phyloP scores from a whole-genome alignment of 176 grass and related monocot species.

The Chloris gayana region DNA sequence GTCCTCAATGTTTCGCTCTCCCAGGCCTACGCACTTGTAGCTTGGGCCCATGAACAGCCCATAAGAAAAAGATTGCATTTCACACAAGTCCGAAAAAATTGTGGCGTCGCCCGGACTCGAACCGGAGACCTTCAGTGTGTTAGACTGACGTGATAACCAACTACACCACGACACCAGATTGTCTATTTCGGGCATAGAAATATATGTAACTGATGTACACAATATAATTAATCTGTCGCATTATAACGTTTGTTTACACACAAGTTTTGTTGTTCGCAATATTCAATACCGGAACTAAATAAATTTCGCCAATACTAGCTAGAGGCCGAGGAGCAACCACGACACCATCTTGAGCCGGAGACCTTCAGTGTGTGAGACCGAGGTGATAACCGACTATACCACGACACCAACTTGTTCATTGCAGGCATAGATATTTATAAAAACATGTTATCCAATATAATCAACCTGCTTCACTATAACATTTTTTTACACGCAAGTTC shows the following conservation, averaged over 20 bases:
- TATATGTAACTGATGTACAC: too few relatives aligned
- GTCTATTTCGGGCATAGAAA: too few relatives aligned
- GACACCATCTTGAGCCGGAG: too few relatives aligned
- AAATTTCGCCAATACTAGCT: neutral
- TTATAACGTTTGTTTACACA: neutral
- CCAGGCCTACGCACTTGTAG: neutral
- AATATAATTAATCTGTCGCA: too few relatives aligned
- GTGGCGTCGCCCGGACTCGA: constrained; percentile 74
- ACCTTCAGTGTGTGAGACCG: too few relatives aligned
- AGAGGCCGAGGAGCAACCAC: too few relatives aligned
- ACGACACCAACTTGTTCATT: too few relatives aligned
- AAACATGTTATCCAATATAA: too few relatives aligned
- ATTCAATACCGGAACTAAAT: neutral
- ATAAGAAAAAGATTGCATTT: neutral
- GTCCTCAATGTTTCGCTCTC: neutral
- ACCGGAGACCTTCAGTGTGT: constrained; percentile 93
- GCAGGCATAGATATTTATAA: too few relatives aligned
- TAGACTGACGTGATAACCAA: constrained; percentile 97
- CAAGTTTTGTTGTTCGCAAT: neutral
- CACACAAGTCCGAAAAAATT: neutral
- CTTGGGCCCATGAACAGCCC: neutral
- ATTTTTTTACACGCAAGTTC: neutral
- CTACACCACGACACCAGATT: constrained; percentile 76
- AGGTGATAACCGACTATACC: too few relatives aligned
- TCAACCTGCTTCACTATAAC: too few relatives aligned